Percentiles rank a stretch among this genome's conserved stretches.
Evolutionary conservation across 148 eudicot species (phyloP).

Genomic region (Amaranthus palmeri): DNA sequence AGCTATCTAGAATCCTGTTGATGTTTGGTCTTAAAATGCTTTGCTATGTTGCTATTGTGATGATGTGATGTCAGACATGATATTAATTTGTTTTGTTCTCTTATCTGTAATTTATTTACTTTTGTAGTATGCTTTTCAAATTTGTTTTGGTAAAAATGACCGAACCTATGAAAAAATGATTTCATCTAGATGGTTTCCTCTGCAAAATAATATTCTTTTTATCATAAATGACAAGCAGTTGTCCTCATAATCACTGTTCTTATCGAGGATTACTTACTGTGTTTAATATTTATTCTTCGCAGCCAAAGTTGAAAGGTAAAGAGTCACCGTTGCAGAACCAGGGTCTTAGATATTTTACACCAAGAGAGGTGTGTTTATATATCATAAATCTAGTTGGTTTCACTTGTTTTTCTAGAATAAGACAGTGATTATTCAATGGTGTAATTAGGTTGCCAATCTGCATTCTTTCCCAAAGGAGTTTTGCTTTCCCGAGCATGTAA

Average conservation of each 20-base stretch:
- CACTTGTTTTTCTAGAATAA: conserved; percentile 14
- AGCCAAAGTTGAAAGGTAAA: conserved; percentile 55
- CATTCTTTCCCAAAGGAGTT: conserved; percentile 93
- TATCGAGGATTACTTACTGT: neutral
- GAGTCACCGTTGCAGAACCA: conserved; percentile 48
- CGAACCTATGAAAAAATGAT: neutral
- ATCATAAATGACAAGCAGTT: neutral
- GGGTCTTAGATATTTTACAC: conserved; percentile 84
- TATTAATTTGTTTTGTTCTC: neutral
- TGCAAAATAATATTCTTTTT: neutral
- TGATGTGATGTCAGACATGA: neutral
- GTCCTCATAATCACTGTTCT: neutral
- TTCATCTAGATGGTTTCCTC: neutral
- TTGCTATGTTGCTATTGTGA: neutral
- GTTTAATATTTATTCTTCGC: conserved; percentile 18
- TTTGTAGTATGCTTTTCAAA: neutral
- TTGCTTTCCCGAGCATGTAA: conserved; percentile 64
- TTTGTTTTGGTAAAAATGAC: neutral
- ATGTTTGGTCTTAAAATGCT: neutral
- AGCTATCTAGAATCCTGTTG: neutral
- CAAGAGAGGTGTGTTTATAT: conserved; percentile 62
- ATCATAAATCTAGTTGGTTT: conserved; percentile 5
- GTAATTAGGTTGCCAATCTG: conserved; percentile 75
- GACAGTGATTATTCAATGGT: conserved; percentile 10
- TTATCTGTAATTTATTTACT: neutral